Base-by-base conservation (phyloP, 2,329 filamentous ascomycete genomes). In the Aspergillus nomiae region DNA sequence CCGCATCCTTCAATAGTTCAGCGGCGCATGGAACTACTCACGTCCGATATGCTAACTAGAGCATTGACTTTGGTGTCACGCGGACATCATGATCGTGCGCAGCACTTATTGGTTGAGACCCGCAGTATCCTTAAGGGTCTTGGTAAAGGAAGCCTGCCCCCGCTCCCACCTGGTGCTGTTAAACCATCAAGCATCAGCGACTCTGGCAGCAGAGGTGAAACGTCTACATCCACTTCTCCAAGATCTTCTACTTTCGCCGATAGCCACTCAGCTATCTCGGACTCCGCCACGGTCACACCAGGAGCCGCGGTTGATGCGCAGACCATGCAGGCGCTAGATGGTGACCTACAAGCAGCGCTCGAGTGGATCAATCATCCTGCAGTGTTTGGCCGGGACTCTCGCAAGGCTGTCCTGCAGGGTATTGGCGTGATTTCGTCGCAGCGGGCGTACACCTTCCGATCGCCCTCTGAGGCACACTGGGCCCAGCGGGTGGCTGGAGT, bases 341-440 rank as follows among this genome's bases (percentile, higher is more conserved):
- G 91, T 1, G 95, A 99, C 77, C 86, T 99, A 38, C 92, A 97
- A 76, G 87, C 91, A 38, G 92, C 91, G 57, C 82, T 99, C 19
- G 95, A 99, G 79, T 99, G 95, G 95, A 98, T 99, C 78, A 93
- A 91, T 74, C 95, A 99, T 73, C 95, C 95, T 1, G 94, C 94
- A 2, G 92, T 98, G 2, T 99, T 99, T 75, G 90, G 91, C 10
- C 89, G 95, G 43, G 95, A 99, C 76, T 95, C 92, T 62, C 89
- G 95, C 72, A 99, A 99, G 82, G 92, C 94, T 5, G 94, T 99
- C 2, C 84, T 99, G 28, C 95, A 99, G 77, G 92, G 94, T 19
- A 98, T 99, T 69, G 94, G 95, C 8, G 94, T 98, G 65, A 97
- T 99, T 70, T 95, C 92, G 73, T 96, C 92, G 8, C 95, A 99